phyloP scores from a whole-genome alignment of 164 flowering plant genomes.

The Liriodendron chinense region DNA sequence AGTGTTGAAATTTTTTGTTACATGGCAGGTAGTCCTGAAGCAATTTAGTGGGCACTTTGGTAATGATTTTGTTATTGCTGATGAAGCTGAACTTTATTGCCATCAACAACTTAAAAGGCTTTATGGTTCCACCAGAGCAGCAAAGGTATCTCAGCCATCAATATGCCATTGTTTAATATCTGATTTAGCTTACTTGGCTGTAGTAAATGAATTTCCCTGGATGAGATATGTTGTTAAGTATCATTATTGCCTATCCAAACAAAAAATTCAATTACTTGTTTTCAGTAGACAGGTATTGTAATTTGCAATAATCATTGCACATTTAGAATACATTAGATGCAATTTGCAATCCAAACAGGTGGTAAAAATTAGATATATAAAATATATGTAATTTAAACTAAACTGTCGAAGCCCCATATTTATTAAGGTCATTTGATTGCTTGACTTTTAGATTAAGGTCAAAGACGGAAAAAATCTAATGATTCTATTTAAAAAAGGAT shows the following conservation, averaged over 20 bases:
- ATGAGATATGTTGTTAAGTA: not conserved
- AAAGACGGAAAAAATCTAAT: too few relatives aligned
- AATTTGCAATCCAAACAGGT: too few relatives aligned
- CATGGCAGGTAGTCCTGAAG: constrained; percentile 61
- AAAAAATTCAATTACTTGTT: too few relatives aligned
- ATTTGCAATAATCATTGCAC: too few relatives aligned
- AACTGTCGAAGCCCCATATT: too few relatives aligned
- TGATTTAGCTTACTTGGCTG: not conserved
- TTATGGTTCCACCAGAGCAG: constrained; percentile 62
- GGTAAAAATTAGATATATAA: too few relatives aligned
- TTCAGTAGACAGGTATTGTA: not conserved
- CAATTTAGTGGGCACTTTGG: constrained; percentile 53
- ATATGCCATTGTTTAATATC: not conserved
- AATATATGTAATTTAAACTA: too few relatives aligned
- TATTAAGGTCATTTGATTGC: too few relatives aligned
- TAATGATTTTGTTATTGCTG: constrained; percentile 38
- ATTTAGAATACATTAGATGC: constrained; percentile 78
- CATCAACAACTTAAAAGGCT: constrained; percentile 61
- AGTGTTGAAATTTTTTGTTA: not conserved
- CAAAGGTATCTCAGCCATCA: constrained; percentile 50
- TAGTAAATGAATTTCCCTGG: not conserved
- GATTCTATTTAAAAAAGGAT: too few relatives aligned
- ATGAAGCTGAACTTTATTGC: constrained; percentile 64
- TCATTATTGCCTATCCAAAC: too few relatives aligned
- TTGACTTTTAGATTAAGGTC: too few relatives aligned